Evolutionary conservation across 805 yeast species (phyloP), one percentile per base, ranked within the genome.

Genomic region (Sugiyamaella floridensis): DNA sequence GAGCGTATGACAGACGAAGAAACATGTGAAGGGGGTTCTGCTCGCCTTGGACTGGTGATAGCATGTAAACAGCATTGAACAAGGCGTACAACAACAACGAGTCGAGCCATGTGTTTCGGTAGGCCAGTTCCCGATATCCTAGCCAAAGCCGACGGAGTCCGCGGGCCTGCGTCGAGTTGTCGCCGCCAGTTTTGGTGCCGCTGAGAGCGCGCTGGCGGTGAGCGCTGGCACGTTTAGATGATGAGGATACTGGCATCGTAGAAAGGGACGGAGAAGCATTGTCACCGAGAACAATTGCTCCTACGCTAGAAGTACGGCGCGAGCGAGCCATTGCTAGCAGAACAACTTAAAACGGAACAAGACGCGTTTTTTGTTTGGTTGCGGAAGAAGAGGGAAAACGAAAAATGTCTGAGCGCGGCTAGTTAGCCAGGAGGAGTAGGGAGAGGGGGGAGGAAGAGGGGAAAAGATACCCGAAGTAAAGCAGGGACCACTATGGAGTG

Each of bases 231-330:
- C 67, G 68, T 55, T 75, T 71, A 53, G 72, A 70, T 52, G 70
- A 64, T 49, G 70, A 70, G 11, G 78, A 69, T 19, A 78, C 71
- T n/a, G 73, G 69, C 80, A 83, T 81, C 1, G 95, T 84, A 11
- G 87, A 74, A 43, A 88, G 72, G 1, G 85, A 76, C 1, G 87
- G 83, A 1, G 81, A 84, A 7, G 81, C 66, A 12, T 76, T 81
- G 63, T 88, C 95, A 20, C 96, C 96, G 3, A 89, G 70, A 49
- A 81, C 76, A 49, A 88, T 80, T 37, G 78, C 76, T 2, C 96
- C 95, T 14, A 89, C 84, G 0, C 90, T 83, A 1, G 93, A 83
- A 9, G 80, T 76, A 58, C 89, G 70, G 58, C 77, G 61, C 40
- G 34, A 40, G 14, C 54, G 26, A 20, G 49, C 49, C 54, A 50